Evolutionary conservation across 768 basidiomycete genomes (phyloP), one percentile per base, ranked within the genome.

Genomic region (Mycena crocata): DNA sequence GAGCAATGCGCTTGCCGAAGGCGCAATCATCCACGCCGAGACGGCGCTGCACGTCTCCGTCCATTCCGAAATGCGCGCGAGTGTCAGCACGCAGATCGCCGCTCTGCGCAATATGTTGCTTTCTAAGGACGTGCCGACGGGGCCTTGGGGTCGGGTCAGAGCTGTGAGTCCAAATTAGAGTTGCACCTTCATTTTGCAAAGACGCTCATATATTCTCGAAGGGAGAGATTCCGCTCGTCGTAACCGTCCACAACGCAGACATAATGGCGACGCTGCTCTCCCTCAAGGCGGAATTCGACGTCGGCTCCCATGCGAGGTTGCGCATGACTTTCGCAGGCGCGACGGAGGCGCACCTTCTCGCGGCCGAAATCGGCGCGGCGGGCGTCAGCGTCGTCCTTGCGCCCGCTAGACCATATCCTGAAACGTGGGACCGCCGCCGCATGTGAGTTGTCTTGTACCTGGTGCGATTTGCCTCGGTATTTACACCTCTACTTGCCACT

Each of bases 171-270:
- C 17, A 7, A 3, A 3, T 49, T 14, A 30, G 5, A 3, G 9
- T 19, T 21, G 7, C 26, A 21, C 2, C 2, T 37, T 37, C 21
- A 31, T 34, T 3, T 26, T 65, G 24, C 9, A 15, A 37, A n/a
- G n/a, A 83, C 68, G 35, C 67, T 73, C 62, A 74, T 52, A 73
- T 73, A 31, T 60, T 78, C 76, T 15, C 15, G 78, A 39, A 91
- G 85, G 90, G 92, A 14, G 66, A 78, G 26, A 74, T 90, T 1
- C 87, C 91, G 1, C 79, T 96, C 21, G 91, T 94, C 2, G 76
- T 94, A 24, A 79, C 85, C 2, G 90, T 88, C 19, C 82, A 90
- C 63, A 92, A 84, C 71, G 92, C 92, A 12, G 94, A 95, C 75
- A 82, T 90, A 55, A 95, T 95, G 74, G 87, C 91, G 0, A 86